Evolutionary conservation across 202 grass and related monocot species (phyloP).

Genomic region (Setaria italica): DNA sequence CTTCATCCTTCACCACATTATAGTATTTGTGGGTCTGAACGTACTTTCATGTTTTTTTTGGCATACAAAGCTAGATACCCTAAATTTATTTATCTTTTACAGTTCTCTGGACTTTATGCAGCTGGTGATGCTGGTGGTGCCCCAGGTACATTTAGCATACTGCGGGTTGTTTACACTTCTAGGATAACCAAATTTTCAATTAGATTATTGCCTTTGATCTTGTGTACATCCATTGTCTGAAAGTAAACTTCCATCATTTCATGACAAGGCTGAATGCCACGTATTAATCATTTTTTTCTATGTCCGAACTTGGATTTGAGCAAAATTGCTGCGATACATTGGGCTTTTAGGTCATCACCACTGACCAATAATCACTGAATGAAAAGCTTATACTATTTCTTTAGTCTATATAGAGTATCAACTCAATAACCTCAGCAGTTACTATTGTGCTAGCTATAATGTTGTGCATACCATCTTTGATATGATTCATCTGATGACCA

Average conservation of each 20-base stretch:
- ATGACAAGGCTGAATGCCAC: background rate
- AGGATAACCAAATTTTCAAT: conserved; percentile 17
- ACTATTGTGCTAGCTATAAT: conserved; percentile 16
- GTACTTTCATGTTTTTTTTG: conserved; percentile 26
- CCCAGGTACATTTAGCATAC: conserved; percentile 66
- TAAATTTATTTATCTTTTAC: conserved; percentile 45
- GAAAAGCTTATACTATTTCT: background rate
- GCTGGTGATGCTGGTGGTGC: conserved; percentile 67
- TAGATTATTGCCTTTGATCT: conserved; percentile 4
- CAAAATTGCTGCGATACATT: background rate
- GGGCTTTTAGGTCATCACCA: background rate
- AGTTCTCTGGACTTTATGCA: conserved; percentile 85
- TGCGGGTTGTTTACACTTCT: conserved; percentile 7
- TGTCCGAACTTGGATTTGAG: background rate
- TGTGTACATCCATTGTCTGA: background rate
- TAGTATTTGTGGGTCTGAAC: background rate
- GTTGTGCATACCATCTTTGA: conserved; percentile 1
- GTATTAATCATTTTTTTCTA: background rate
- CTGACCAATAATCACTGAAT: background rate
- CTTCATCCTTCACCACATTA: background rate
- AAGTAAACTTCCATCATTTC: conserved; percentile 24
- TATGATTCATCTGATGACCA: conserved; percentile 25
- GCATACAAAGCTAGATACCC: conserved; percentile 9
- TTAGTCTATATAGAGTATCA: background rate
- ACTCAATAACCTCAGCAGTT: background rate